Conservation (phyloP, 768 basidiomycete genomes). For the Mycena kentingensis region DNA sequence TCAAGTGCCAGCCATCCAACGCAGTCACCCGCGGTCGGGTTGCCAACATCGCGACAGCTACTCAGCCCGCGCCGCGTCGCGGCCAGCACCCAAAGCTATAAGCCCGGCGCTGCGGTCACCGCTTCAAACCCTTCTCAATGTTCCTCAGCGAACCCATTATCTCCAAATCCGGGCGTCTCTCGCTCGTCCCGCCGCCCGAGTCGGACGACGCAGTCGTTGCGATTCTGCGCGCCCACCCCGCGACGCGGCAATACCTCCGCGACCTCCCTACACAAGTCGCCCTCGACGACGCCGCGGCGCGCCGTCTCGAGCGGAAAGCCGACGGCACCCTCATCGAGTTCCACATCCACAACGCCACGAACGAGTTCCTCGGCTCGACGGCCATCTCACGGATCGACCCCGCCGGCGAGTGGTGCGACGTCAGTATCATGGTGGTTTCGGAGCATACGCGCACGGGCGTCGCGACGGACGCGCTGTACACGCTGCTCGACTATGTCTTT, state of each 20-base stretch:
- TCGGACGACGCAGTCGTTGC: conserved; percentile 40
- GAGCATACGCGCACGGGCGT: conserved; percentile 41
- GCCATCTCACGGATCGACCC: conserved; percentile 44
- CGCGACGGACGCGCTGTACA: conserved; percentile 49
- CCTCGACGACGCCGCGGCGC: conserved; percentile 36
- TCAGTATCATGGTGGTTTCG: conserved; percentile 44
- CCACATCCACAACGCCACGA: conserved; percentile 35
- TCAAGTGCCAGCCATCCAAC: no score
- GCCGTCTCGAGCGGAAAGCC: conserved; percentile 38
- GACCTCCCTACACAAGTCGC: conserved; percentile 41
- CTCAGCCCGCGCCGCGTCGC: no score
- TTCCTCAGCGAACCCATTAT: conserved; percentile 2
- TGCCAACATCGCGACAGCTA: no score
- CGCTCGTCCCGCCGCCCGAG: conserved; percentile 37
- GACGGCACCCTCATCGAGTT: conserved; percentile 41
- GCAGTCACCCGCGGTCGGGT: no score
- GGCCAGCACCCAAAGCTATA: no score
- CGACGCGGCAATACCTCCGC: conserved; percentile 40
- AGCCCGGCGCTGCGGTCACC: no score
- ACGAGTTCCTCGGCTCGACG: conserved; percentile 39
- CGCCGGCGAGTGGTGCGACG: conserved; percentile 39
- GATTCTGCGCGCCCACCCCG: conserved; percentile 40
- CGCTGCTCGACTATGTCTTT: conserved; percentile 42
- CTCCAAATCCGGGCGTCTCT: conserved; percentile 34
- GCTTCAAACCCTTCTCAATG: no score